Base-by-base conservation (phyloP, 441 rosid genomes). In the Jatropha podagrica region DNA sequence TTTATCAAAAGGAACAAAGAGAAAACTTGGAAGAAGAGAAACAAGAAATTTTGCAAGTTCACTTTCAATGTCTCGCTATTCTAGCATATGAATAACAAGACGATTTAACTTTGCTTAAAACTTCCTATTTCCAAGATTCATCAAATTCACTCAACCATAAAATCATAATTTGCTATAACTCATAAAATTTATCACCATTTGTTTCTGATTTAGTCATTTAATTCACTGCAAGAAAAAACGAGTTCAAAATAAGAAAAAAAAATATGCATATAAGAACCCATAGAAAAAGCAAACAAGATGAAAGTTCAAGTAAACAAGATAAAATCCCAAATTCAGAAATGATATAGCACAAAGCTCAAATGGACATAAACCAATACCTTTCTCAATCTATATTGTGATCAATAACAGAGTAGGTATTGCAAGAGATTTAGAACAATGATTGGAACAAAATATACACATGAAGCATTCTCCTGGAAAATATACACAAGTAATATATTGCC, bases 401-500 rank as follows among this genome's bases (percentile, higher is more conserved):
- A 73, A 51, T 58, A 81, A 70, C 75, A 68, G 42, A 72, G 80
- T 63, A 71, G 69, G 46, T 72, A 81, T 75, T 63, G 81, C 81
- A 77, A 67, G 56, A 63, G 68, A 81, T 72, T 75, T 70, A 76
- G 74, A 82, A 67, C 81, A 88, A 84, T 78, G 79, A 72, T 73
- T 79, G 83, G 77, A 86, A 77, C 82, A 84, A 87, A 80, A 83
- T 90, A 84, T 89, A 85, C 87, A 91, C 87, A 88, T 75, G 85
- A 76, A 79, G 87, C 86, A 81, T 81, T 80, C 87, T 82, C 69
- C 73, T 75, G 77, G 75, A 81, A 80, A 81, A 82, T 90, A 85
- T 89, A 87, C 88, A 88, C 87, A 81, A 73, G 86, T 77, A 79
- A 79, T 83, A 82, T 77, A 78, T 78, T 68, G 87, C 85, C 89